phyloP scores from a whole-genome alignment of 148 eudicot genomes.

The Vaccinium corymbosum region DNA sequence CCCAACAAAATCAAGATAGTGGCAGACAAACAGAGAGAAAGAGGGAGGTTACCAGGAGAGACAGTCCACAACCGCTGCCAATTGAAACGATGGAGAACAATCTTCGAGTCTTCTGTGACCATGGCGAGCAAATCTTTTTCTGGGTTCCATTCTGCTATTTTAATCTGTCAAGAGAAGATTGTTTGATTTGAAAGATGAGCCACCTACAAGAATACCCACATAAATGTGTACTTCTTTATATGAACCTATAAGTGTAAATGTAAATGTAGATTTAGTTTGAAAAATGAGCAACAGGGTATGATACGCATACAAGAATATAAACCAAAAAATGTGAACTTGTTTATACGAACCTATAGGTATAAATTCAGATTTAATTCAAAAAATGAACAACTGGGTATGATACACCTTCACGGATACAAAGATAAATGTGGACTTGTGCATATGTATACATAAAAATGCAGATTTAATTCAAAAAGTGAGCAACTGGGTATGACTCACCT shows the following conservation, averaged over 20 bases:
- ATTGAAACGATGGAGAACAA: conserved; percentile 89
- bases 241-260: background rate
- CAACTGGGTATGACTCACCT: background rate
- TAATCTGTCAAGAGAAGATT: conserved; percentile 41
- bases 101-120: conserved; percentile 95
- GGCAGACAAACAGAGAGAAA: background rate
- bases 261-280: too few relatives aligned
- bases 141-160: conserved; percentile 94
- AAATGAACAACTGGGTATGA: background rate
- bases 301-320: background rate
- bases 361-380: too few relatives aligned
- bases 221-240: background rate
- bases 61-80: conserved; percentile 97
- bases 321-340: background rate
- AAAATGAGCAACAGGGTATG: background rate
- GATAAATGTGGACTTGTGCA: background rate
- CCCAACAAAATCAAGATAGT: background rate
- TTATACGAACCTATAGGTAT: background rate
- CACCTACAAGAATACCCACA: background rate
- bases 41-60: conserved; percentile 55
- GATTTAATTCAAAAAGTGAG: background rate
- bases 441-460: too few relatives aligned
- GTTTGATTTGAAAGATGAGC: background rate
- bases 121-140: conserved; percentile 97
- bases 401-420: background rate